These are phyloP conservation scores for Axilococcus clingmanii DNA, from an alignment of 139 green algal species.

Conservation along the genomic window DNA sequence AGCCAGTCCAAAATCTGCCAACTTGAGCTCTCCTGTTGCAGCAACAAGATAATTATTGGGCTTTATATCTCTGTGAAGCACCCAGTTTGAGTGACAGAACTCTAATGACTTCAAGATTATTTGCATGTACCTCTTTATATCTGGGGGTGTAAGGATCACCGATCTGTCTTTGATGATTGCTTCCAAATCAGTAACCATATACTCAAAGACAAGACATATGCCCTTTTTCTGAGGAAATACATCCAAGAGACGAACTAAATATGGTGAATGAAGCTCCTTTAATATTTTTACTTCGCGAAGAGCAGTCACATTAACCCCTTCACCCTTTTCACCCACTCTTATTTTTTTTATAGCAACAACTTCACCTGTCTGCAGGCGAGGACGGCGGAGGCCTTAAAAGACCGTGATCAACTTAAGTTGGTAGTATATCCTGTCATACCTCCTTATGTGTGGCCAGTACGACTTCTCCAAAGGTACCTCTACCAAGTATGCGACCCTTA, in stretches of 20 bases:
- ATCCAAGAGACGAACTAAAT: constrained; percentile 71
- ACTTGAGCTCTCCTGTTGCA: constrained; percentile 57
- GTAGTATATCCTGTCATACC: too few species aligned
- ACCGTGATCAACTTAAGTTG: constrained; percentile 32
- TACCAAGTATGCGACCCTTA: constrained; percentile 57
- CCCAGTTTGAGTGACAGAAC: constrained; percentile 62
- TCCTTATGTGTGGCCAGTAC: constrained; percentile 64
- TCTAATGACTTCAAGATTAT: constrained; percentile 56
- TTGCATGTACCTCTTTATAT: constrained; percentile 85
- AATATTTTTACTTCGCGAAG: constrained; percentile 88
- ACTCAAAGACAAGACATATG: constrained; percentile 66
- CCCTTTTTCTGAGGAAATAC: constrained; percentile 62
- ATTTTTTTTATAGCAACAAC: constrained; percentile 89
- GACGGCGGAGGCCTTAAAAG: neutral
- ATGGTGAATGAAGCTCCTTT: constrained; percentile 59
- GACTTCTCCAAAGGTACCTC: constrained; percentile 70
- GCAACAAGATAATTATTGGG: constrained; percentile 81
- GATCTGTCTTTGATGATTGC: constrained; percentile 67
- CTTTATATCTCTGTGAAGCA: constrained; percentile 85
- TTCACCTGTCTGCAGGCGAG: constrained; percentile 78
- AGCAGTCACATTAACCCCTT: constrained; percentile 81
- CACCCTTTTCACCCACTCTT: constrained; percentile 39
- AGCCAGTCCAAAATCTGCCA: constrained; percentile 84
- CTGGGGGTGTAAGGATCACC: constrained; percentile 49
- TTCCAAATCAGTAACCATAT: constrained; percentile 73